Base-by-base conservation (phyloP, 805 yeast genomes). In the Helenozyma rhizophorensis region DNA sequence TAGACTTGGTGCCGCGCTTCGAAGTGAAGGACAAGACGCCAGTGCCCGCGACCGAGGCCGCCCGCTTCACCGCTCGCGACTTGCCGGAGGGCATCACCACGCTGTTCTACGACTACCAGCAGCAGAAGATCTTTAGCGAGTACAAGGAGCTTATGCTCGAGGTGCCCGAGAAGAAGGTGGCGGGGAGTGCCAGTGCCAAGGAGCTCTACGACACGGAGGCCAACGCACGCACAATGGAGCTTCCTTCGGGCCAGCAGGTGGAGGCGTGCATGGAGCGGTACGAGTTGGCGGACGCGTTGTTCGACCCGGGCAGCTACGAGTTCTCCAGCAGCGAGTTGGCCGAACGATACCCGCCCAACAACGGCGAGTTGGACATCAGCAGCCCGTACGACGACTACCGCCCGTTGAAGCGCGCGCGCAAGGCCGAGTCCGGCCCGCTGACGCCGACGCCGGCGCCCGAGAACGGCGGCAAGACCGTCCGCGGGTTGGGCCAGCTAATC, bases 231-330 rank as follows among this genome's bases (percentile, higher is more conserved):
- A 57, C 70, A 18, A 81, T 80, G 51, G 95, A 87, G 58, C 63
- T 85, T 11, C 90, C 94, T 12, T 76, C 82, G 48, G 94, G 94
- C 1, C 79, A 81, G 44, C 68, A 74, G 18, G 53, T 83, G 12
- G 76, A 77, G 27, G 71, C 83, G 37, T 74, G 74, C 3, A 58
- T 64, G 25, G 83, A 78, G 43, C 67, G 95, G 37, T 78, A 64
- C 41, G 67, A 70, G 28, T 58, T 84, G 39, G 83, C 83, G 1
- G 93, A 88, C 51, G 67, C 83, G n/a, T 51, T 89, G 32, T 86
- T 88, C 52, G 72, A 67, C 28, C 90, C 94, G 3, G 56, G 57
- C 6, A 53, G 63, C 23, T 71, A 71, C 37, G 61, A 60, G 36
- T 61, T 56, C 48, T 30, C 45, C 14, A 40, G 50, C 32, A 42